Evolutionary conservation across 2,329 filamentous ascomycete genomes (phyloP), one percentile per base, ranked within the genome.

Genomic region (Alternaria angustiovoidea): DNA sequence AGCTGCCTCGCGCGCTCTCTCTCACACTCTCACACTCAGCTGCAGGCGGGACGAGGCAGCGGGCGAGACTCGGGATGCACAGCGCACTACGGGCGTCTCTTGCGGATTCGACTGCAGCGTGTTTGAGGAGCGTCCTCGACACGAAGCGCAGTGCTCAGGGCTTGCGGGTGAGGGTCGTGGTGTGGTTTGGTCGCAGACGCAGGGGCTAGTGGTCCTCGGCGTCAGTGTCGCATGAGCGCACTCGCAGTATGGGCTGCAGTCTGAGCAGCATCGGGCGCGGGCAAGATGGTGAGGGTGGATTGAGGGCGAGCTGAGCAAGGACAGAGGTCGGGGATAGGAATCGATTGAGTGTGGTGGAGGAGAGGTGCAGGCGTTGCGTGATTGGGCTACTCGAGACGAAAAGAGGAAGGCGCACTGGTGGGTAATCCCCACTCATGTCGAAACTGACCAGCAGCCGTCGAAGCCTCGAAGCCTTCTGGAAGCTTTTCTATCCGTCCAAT

Each of bases 171-270:
- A 36, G 46, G 41, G 44, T 11, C n/a, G 54, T 32, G 16, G 34
- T 44, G 7, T 42, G 39, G 54, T 16, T 30, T 30, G 28, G 32
- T 43, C 51, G 44, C 52, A 60, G 58, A 30, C 58, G 63, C 66
- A 67, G 66, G 66, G 59, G 69, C 54, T 49, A 54, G 51, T 44
- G 39, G 62, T 47, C 20, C 59, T 39, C 51, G 60, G 72, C 67
- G 70, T 73, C 72, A 73, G 70, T 69, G 73, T 74, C 71, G 71
- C 72, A 71, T 65, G 63, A 74, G 70, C 72, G 69, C 74, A 66
- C 73, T 66, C 71, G 68, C 68, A 71, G 66, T 65, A 58, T 56
- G 46, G 62, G 66, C 64, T 61, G 68, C 65, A 61, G 62, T 59
- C 41, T 59, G 70, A 70, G 71, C 70, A 72, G 72, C 71, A 75